A percentile compares a stretch with the other conserved stretches of the same genome.
phyloP scores from a whole-genome alignment of 306 rosid species.

The Lathyrus oleraceus region DNA sequence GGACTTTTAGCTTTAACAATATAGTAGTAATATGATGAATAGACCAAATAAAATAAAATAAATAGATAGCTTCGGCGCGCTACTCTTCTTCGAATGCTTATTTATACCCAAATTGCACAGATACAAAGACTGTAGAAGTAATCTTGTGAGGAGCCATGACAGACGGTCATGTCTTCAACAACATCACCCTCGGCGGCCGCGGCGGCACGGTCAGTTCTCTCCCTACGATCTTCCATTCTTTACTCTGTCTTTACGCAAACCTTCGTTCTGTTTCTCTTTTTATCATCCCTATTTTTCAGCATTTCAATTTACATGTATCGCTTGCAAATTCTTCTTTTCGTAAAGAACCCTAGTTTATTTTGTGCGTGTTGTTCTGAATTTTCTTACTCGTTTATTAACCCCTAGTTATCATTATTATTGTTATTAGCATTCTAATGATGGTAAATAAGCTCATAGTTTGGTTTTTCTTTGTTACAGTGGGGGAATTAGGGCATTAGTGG shows the following conservation, averaged over 20 bases:
- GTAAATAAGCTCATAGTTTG: neutral
- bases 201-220: constrained; percentile 16
- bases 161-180: constrained; percentile 24
- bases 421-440: neutral
- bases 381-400: neutral
- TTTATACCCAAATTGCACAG: too few relatives aligned
- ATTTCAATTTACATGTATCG: neutral
- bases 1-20: too few relatives aligned
- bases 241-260: neutral
- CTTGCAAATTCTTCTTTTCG: neutral
- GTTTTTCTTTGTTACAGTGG: neutral
- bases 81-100: too few relatives aligned
- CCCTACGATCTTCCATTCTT: neutral
- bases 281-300: neutral
- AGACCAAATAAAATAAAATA: too few relatives aligned
- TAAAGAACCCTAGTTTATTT: neutral
- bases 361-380: neutral
- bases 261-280: neutral
- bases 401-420: constrained; percentile 28
- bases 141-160: neutral
- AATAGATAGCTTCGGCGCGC: too few relatives aligned
- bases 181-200: constrained; percentile 22
- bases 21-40: too few relatives aligned
- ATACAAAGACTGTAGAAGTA: too few relatives aligned
- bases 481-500: neutral